Evolutionary conservation across 2,329 filamentous ascomycete species (phyloP).

Genomic region (Zelopaecilomyces penicillatus): DNA sequence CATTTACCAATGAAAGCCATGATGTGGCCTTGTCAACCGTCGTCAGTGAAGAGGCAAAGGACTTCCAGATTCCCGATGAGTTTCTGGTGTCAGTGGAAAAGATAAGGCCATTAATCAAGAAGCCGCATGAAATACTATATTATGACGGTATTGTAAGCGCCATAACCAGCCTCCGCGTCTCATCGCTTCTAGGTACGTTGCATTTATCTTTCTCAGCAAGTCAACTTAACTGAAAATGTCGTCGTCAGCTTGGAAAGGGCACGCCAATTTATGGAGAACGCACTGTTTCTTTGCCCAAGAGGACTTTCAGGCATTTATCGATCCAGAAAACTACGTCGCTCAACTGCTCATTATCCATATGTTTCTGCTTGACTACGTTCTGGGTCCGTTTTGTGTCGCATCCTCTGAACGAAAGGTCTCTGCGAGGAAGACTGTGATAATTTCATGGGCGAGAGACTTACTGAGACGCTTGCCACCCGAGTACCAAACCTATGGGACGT

Average conservation of each 20-base stretch:
- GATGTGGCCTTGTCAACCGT: conserved; percentile 13
- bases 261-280: conserved; percentile 10
- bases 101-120: conserved; percentile 12
- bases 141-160: conserved; percentile 10
- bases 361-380: conserved; percentile 23
- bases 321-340: conserved; percentile 21
- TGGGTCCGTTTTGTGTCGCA: conserved; percentile 10
- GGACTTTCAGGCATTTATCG: conserved; percentile 23
- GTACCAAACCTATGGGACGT: conserved; percentile 12
- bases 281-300: conserved; percentile 12
- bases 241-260: conserved; percentile 6
- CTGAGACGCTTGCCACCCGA: conserved; percentile 12
- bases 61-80: conserved; percentile 11
- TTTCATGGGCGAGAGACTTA: conserved; percentile 16
- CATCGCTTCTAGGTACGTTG: conserved; percentile 13
- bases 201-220: not conserved
- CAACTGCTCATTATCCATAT: conserved; percentile 30
- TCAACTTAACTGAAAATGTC: too few relatives aligned
- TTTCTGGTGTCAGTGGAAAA: conserved; percentile 13
- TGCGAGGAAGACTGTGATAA: conserved; percentile 17
- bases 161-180: conserved; percentile 9
- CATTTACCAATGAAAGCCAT: conserved; percentile 19
- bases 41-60: conserved; percentile 15
- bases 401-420: conserved; percentile 11
- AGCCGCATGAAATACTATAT: conserved; percentile 12